These are phyloP conservation scores for Erythrobasidium yunnanense DNA, from an alignment of 768 basidiomycete species.

Conservation along the genomic window DNA sequence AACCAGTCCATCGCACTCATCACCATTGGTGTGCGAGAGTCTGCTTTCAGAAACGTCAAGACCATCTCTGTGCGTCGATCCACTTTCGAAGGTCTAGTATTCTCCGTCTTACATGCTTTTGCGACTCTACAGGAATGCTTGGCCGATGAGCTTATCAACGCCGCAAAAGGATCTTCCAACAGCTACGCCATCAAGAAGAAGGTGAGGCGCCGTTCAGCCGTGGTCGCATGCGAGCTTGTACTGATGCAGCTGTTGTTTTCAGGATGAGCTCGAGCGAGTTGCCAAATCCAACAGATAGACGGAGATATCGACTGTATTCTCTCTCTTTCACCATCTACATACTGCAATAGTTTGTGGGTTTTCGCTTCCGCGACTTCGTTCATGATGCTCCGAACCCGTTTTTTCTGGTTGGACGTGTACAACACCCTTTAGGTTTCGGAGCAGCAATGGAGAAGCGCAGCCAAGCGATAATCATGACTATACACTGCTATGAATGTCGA, in stretches of 20 bases:
- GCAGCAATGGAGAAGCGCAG: too few species aligned
- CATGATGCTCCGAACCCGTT: too few species aligned
- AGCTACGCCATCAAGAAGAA: slow-evolving; percentile 91
- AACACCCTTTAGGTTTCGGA: too few species aligned
- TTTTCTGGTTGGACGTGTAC: too few species aligned
- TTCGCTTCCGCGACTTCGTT: too few species aligned
- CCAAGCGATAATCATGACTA: too few species aligned
- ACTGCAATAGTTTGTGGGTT: too few species aligned
- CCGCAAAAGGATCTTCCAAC: slow-evolving; percentile 99
- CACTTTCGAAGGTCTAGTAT: too few species aligned
- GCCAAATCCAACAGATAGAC: slow-evolving; percentile 99
- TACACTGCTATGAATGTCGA: too few species aligned
- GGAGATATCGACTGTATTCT: too few species aligned
- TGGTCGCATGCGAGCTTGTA: not conserved
- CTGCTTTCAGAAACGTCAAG: slow-evolving; percentile 99
- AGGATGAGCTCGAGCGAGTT: slow-evolving; percentile 99
- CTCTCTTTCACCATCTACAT: too few species aligned
- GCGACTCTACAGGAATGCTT: slow-evolving; percentile 42
- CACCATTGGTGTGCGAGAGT: slow-evolving; percentile 96
- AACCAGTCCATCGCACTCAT: slow-evolving; percentile 94
- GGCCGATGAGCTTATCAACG: slow-evolving; percentile 98
- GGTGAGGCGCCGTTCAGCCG: slow-evolving; percentile 24
- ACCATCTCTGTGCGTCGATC: slow-evolving; percentile 56
- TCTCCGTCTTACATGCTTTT: too few species aligned
- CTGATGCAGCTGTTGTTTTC: slow-evolving; percentile 56